phyloP scores from a whole-genome alignment of 768 basidiomycete genomes.

The Russula sp. region DNA sequence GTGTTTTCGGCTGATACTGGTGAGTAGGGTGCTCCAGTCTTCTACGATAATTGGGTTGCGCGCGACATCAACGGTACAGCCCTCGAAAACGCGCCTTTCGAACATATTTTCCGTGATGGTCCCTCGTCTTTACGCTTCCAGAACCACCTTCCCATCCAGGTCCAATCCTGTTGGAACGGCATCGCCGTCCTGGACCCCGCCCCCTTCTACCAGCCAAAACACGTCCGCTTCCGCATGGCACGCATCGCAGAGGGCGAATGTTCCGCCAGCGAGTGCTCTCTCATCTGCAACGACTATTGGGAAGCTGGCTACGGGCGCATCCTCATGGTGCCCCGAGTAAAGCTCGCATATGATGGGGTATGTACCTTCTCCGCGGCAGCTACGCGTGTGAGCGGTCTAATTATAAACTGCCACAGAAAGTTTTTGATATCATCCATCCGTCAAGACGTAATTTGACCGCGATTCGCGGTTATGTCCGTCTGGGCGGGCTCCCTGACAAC shows the following conservation, averaged over 20 bases:
- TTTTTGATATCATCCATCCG: slow-evolving; percentile 94
- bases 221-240: slow-evolving; percentile 95
- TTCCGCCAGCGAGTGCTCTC: slow-evolving; percentile 89
- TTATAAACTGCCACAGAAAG: slow-evolving; percentile 48
- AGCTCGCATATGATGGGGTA: slow-evolving; percentile 90
- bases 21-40: slow-evolving; percentile 71
- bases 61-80: slow-evolving; percentile 98
- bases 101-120: slow-evolving; percentile 84
- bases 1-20: background rate
- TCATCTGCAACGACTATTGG: slow-evolving; percentile 99
- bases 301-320: slow-evolving; percentile 92
- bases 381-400: background rate
- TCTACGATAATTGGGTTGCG: slow-evolving; percentile 99
- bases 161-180: slow-evolving; percentile 99
- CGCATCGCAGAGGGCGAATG: slow-evolving; percentile 83
- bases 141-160: slow-evolving; percentile 88
- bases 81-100: slow-evolving; percentile 96
- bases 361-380: background rate
- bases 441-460: slow-evolving; percentile 86
- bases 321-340: slow-evolving; percentile 96
- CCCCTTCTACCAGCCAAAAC: slow-evolving; percentile 88
- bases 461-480: slow-evolving; percentile 85
- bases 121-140: slow-evolving; percentile 78
- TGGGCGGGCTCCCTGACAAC: slow-evolving; percentile 97
- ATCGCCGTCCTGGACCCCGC: slow-evolving; percentile 93